Evolutionary conservation across 73 alveolate genomes (phyloP).

Genomic region (Paramecium sonneborni): DNA sequence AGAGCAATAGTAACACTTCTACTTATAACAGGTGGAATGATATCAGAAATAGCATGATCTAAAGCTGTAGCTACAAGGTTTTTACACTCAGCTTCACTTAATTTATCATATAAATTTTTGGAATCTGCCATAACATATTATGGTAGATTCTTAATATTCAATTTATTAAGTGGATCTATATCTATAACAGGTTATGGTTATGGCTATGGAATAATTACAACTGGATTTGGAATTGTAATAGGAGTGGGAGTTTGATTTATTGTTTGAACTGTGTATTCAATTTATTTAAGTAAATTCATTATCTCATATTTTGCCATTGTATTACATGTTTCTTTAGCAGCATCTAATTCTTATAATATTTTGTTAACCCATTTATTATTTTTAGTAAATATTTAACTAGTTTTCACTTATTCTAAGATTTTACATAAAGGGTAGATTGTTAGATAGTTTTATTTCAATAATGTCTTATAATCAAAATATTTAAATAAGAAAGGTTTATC

Average conservation of each 20-base stretch:
- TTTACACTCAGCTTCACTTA: constrained; percentile 66
- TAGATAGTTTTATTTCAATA: constrained; percentile 75
- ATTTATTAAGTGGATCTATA: background rate
- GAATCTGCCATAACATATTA: constrained; percentile 45
- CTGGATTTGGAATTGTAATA: constrained; percentile 10
- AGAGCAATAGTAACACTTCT: constrained; percentile 97
- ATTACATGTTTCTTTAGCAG: background rate
- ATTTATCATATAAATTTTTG: background rate
- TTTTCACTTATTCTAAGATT: constrained; percentile 78
- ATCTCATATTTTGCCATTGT: constrained; percentile 43
- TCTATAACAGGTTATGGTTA: background rate
- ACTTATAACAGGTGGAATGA: constrained; percentile 95
- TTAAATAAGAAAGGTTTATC: constrained; percentile 89
- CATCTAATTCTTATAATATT: background rate
- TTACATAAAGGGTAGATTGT: constrained; percentile 85
- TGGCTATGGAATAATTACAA: background rate
- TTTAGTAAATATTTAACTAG: constrained; percentile 79
- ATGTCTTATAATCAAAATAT: constrained; percentile 87
- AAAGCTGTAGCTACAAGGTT: constrained; percentile 83
- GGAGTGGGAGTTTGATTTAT: constrained; percentile 16
- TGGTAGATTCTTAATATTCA: background rate
- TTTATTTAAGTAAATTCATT: background rate
- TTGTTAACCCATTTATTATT: constrained; percentile 89
- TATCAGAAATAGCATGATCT: constrained; percentile 88
- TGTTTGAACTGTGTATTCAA: background rate